These are phyloP conservation scores for Powellomyces hirtus DNA, from an alignment of 192 early-diverging fungal genomes.

Conservation along the genomic window DNA sequence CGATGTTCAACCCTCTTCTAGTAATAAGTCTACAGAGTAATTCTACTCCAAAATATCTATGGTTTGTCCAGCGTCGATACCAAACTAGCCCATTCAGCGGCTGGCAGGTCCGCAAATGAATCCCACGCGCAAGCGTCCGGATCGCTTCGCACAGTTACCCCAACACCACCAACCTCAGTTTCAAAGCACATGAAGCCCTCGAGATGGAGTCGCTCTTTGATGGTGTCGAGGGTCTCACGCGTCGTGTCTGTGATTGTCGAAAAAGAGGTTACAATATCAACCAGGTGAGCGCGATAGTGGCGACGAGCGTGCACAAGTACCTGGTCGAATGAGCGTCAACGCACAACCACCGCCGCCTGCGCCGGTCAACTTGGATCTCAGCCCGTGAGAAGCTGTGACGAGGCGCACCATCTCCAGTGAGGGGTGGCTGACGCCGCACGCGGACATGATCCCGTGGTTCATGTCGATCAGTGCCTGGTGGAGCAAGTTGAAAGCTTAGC, in stretches of 20 bases:
- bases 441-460: conserved; percentile 78
- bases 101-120: too few relatives aligned
- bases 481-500: too few relatives aligned
- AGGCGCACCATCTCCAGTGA: conserved; percentile 73
- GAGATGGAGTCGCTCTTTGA: conserved; percentile 46
- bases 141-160: background rate
- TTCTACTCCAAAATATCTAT: too few relatives aligned
- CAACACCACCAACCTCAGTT: conserved; percentile 57
- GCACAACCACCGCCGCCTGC: conserved; percentile 98
- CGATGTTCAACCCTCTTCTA: too few relatives aligned
- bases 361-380: conserved; percentile 91
- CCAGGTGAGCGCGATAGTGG: too few relatives aligned
- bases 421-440: conserved; percentile 83
- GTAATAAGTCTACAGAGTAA: too few relatives aligned
- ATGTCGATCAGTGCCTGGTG: conserved; percentile 71
- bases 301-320: too few relatives aligned
- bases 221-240: conserved; percentile 32
- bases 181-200: conserved; percentile 72
- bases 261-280: background rate
- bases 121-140: too few relatives aligned
- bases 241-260: conserved; percentile 4
- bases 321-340: conserved; percentile 55
- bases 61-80: too few relatives aligned
- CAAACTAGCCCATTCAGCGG: too few relatives aligned
- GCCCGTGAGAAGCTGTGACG: conserved; percentile 55